Evolutionary conservation across 345 rosid genomes (phyloP), one percentile per base, ranked within the genome.

Genomic region (Camelina sativa): DNA sequence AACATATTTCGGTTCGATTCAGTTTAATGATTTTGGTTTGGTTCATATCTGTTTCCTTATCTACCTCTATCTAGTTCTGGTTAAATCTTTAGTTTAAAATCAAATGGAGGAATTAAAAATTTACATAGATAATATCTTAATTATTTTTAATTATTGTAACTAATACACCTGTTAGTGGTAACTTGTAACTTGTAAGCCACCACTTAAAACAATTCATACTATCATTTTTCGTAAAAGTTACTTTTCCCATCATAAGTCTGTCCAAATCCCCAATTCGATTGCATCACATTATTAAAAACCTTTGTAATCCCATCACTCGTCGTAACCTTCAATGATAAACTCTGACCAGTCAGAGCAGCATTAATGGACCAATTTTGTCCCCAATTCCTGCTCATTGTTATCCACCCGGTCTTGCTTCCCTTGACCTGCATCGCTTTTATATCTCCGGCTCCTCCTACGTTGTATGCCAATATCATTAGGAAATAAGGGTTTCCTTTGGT

Each of bases 391-490:
- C 5, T 17, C 76, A 72, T 72, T 1, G 54, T 5, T 1, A 72
- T 40, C 76, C 69, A 72, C 6, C n/a, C 54, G 35, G 62, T 62
- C 2, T 4, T 41, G 11, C 10, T 52, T 48, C 78, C 78, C 19
- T 47, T 74, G 16, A 65, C 7, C 10, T 46, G 40, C 72, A 65
- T 25, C 38, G 6, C 13, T 17, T 34, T 74, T 22, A 74, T 38
- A 74, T 74, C 78, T 55, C 77, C 77, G 0, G 71, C 77, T 55
- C 72, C 59, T 56, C 65, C 77, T 3, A 74, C 71, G 19, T 86
- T 88, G 67, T 65, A 83, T 7, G 80, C n/a, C 73, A 84, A 7
- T 8, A 83, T 81, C 20, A 40, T 3, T 3, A 55, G 41, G 69
- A 73, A 82, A 4, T 62, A 2, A 11, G 82, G 80, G 41, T 78